Evolutionary conservation across 495 filamentous ascomycete species (phyloP).

Genomic region (Xylaria bambusicola): DNA sequence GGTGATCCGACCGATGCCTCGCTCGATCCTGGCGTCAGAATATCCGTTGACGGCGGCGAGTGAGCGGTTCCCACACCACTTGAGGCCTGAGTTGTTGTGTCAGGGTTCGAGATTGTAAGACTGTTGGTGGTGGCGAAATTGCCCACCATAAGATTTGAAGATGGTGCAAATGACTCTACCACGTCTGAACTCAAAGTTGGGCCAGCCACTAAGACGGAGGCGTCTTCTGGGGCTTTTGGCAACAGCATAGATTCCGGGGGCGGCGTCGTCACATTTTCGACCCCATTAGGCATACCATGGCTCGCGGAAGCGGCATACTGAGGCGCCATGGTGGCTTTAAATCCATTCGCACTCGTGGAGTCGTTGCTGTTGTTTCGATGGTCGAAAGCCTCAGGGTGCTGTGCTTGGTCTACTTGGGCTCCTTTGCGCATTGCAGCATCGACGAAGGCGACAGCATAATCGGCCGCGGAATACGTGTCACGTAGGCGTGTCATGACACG

Average conservation of each 20-base stretch:
- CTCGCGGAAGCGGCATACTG: slow-evolving; percentile 22
- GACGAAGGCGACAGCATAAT: slow-evolving; percentile 82
- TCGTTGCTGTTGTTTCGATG: slow-evolving; percentile 15
- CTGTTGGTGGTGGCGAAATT: slow-evolving; percentile 27
- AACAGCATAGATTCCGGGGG: slow-evolving; percentile 44
- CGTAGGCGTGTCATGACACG: slow-evolving; percentile 76
- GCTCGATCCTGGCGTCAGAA: slow-evolving; percentile 36
- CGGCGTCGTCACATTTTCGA: slow-evolving; percentile 41
- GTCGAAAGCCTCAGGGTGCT: slow-evolving; percentile 13
- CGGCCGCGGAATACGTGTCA: slow-evolving; percentile 83
- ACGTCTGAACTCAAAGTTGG: slow-evolving; percentile 8
- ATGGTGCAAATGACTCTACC: slow-evolving; percentile 12
- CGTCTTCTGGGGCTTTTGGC: slow-evolving; percentile 30
- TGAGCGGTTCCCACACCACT: slow-evolving; percentile 23
- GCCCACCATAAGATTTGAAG: neutral
- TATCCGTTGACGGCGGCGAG: slow-evolving; percentile 37
- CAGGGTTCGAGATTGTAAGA: slow-evolving; percentile 12
- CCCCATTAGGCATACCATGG: slow-evolving; percentile 6
- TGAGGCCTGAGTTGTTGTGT: slow-evolving; percentile 7
- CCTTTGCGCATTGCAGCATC: slow-evolving; percentile 83
- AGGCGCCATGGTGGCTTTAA: slow-evolving; percentile 25
- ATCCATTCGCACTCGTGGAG: slow-evolving; percentile 18
- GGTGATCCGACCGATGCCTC: slow-evolving; percentile 16
- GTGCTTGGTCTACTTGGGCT: slow-evolving; percentile 35
- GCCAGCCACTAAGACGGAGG: slow-evolving; percentile 22